A percentile compares a stretch with the other conserved stretches of the same genome.
phyloP scores from a whole-genome alignment of 2,329 filamentous ascomycete genomes.

The Talaromyces atroroseus region DNA sequence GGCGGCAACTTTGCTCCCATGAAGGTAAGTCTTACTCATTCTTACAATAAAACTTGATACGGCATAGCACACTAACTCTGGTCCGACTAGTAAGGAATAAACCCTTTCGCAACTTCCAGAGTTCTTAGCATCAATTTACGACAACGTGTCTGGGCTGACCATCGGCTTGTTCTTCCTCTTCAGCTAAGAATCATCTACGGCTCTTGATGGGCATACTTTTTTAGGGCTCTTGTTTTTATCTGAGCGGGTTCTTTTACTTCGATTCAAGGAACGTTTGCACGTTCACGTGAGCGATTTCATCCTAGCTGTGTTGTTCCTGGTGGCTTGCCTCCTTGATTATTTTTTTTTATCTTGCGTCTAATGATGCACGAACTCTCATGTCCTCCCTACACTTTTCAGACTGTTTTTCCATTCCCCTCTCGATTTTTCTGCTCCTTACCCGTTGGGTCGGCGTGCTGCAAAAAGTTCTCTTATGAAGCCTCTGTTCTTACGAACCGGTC shows the following conservation, averaged over 20 bases:
- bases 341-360: conserved; percentile 28
- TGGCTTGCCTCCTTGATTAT: conserved; percentile 16
- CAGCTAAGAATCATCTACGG: conserved; percentile 33
- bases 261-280: conserved; percentile 26
- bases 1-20: conserved; percentile 57
- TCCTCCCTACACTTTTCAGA: conserved; percentile 11
- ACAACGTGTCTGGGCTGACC: conserved; percentile 38
- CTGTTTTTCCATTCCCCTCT: conserved; percentile 6
- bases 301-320: conserved; percentile 14
- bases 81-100: conserved; percentile 23
- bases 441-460: conserved; percentile 42
- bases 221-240: conserved; percentile 37
- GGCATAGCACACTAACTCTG: conserved; percentile 9
- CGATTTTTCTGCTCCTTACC: conserved; percentile 31
- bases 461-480: conserved; percentile 34
- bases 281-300: conserved; percentile 15
- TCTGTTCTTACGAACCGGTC: conserved; percentile 31
- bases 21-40: conserved; percentile 50
- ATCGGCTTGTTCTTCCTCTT: conserved; percentile 34
- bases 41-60: conserved; percentile 12
- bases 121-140: conserved; percentile 35
- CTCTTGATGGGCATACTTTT: conserved; percentile 37
- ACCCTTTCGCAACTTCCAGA: neutral
- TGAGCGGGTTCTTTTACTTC: conserved; percentile 32
- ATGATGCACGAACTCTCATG: conserved; percentile 31